Evolutionary conservation across 805 yeast species (phyloP), one percentile per base, ranked within the genome.

Genomic region (Cyberlindnera japonica): DNA sequence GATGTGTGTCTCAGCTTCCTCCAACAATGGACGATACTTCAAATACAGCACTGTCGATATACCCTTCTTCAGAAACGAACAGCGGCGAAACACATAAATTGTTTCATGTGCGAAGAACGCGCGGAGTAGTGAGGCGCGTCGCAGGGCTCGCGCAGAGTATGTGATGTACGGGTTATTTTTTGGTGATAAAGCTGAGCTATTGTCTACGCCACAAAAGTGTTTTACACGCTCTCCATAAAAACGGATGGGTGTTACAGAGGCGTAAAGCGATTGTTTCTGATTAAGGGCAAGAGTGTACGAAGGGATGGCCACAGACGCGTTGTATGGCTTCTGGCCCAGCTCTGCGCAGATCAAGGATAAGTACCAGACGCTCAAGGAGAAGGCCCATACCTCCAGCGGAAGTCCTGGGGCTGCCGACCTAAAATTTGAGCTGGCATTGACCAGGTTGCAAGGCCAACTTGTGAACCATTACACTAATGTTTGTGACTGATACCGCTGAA

Each of bases 291-390:
- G n/a, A n/a, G n/a, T n/a, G n/a, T n/a, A n/a, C n/a, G n/a, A n/a
- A n/a, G n/a, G 12, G 28, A 25, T 25, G n/a, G 11, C 28, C 7
- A 25, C 6, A 6, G 28, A 12, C 12, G 28, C n/a, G n/a, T 9
- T 13, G 9, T 17, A 17, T 6, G 28, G 25, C 15, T 11, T 36
- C 18, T 43, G 47, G 47, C 43, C 43, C 10, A 15, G 21, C 22
- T 43, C 47, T 1, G 38, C 43, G 7, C 41, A 31, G 41, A 43
- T 43, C 17, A 36, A 29, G 32, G 38, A 39, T 23, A 38, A 39
- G 30, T 43, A 35, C 31, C 14, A 29, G 35, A 25, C 38, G 15
- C 11, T 21, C 28, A 33, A 15, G 21, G 38, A 32, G 13, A 25
- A 37, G 19, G n/a, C 17, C 20, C 12, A 21, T n/a, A n/a, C n/a